Conservation (phyloP, 1,284 basidiomycete species). For the Irpex lacteus region DNA sequence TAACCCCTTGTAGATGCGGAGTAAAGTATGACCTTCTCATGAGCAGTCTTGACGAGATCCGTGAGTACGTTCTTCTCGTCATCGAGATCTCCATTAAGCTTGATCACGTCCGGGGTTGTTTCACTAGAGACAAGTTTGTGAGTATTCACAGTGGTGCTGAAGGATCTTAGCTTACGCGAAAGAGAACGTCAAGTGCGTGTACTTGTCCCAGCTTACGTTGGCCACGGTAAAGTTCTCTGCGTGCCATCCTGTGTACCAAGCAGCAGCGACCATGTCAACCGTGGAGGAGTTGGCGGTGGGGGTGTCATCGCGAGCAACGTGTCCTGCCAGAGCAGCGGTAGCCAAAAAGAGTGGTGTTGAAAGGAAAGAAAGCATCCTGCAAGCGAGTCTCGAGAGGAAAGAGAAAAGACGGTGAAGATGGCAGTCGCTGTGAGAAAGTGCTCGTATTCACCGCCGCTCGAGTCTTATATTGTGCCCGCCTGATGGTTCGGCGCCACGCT, state of each 20-base stretch:
- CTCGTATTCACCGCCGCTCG: not conserved
- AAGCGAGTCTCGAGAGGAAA: slow-evolving; percentile 5
- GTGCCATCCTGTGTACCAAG: slow-evolving; percentile 70
- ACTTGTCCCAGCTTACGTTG: slow-evolving; percentile 56
- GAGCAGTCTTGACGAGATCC: slow-evolving; percentile 28
- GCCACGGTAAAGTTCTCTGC: slow-evolving; percentile 40
- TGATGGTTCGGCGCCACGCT: not conserved
- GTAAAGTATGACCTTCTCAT: slow-evolving; percentile 21
- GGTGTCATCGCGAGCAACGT: slow-evolving; percentile 5
- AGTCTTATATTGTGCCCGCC: not conserved
- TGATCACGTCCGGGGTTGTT: slow-evolving; percentile 21
- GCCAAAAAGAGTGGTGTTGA: slow-evolving; percentile 17
- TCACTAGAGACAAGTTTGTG: slow-evolving; percentile 13
- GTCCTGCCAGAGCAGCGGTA: slow-evolving; percentile 14
- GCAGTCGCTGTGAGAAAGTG: not conserved
- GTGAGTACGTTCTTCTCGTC: slow-evolving; percentile 23
- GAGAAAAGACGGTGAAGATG: slow-evolving; percentile 3
- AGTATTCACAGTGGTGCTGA: not conserved
- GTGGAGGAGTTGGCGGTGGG: slow-evolving; percentile 18
- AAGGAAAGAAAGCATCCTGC: slow-evolving; percentile 22
- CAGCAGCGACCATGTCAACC: slow-evolving; percentile 41
- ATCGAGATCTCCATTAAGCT: slow-evolving; percentile 20
- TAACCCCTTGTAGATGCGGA: not conserved
- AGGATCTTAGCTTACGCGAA: slow-evolving; percentile 49
- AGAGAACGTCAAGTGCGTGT: slow-evolving; percentile 63